phyloP scores from a whole-genome alignment of 208 protist species.

The Leishmania tarentolae region DNA sequence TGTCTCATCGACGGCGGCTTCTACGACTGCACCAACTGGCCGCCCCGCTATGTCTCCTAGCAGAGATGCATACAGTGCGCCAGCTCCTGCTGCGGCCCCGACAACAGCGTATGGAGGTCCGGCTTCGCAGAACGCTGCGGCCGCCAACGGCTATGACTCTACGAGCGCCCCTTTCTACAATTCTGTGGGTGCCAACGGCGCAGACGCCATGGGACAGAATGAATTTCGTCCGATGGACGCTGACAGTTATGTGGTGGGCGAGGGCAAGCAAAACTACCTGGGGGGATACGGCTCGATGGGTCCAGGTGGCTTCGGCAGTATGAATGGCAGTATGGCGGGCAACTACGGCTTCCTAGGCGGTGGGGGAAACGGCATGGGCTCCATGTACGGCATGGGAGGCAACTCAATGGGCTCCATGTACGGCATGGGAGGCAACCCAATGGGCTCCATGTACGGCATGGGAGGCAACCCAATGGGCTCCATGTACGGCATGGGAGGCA shows the following conservation, averaged over 20 bases:
- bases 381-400: conserved; percentile 24
- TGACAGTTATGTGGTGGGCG: not conserved
- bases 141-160: conserved; percentile 12
- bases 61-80: not conserved
- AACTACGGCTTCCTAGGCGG: conserved; percentile 20
- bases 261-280: not conserved
- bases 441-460: conserved; percentile 18
- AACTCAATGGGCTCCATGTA: conserved; percentile 29
- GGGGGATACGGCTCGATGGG: conserved; percentile 28
- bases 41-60: not conserved
- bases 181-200: not conserved
- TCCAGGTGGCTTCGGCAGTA: conserved; percentile 11
- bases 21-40: not conserved
- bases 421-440: conserved; percentile 19
- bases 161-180: conserved; percentile 13
- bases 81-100: not conserved
- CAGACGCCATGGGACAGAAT: not conserved
- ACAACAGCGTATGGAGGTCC: not conserved
- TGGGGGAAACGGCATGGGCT: conserved; percentile 1
- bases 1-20: not conserved
- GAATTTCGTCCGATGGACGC: not conserved
- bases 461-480: conserved; percentile 16
- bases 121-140: conserved; percentile 6
- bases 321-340: conserved; percentile 5
- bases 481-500: conserved; percentile 28